Percentiles rank a stretch among this genome's conserved stretches.
Evolutionary conservation across 140 eudicot species (phyloP).

Genomic region (Cichorium intybus): DNA sequence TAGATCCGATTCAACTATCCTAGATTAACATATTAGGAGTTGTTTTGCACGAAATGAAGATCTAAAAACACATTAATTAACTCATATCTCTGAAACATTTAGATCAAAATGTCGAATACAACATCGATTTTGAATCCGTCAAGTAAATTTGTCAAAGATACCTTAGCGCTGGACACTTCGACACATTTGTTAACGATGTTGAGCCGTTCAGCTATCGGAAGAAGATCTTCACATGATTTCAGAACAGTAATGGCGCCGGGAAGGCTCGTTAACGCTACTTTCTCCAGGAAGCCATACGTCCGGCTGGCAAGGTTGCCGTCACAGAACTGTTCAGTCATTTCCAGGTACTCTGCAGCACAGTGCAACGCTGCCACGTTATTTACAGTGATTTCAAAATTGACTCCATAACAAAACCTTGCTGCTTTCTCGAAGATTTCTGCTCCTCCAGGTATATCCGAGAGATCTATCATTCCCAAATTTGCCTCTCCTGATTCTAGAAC

Average conservation of each 20-base stretch:
- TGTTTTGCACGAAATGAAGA: neutral
- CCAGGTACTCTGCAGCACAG: slow-evolving; percentile 79
- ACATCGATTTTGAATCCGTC: too few relatives aligned
- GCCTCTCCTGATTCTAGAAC: slow-evolving; percentile 58
- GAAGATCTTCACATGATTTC: slow-evolving; percentile 70
- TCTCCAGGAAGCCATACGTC: slow-evolving; percentile 64
- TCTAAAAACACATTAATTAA: too few relatives aligned
- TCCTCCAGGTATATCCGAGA: slow-evolving; percentile 78
- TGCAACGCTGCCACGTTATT: slow-evolving; percentile 78
- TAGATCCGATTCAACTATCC: neutral
- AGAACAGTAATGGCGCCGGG: slow-evolving; percentile 69
- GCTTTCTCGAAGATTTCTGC: slow-evolving; percentile 66
- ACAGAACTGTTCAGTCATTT: slow-evolving; percentile 70
- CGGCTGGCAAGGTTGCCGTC: slow-evolving; percentile 62
- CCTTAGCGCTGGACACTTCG: slow-evolving; percentile 56
- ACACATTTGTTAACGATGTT: slow-evolving; percentile 60
- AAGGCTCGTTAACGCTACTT: slow-evolving; percentile 62
- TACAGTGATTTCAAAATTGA: slow-evolving; percentile 65
- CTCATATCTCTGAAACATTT: too few relatives aligned
- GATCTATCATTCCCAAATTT: slow-evolving; percentile 45
- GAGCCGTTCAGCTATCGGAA: slow-evolving; percentile 61
- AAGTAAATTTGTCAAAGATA: slow-evolving; percentile 21
- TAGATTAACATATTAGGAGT: neutral
- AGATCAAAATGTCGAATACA: too few relatives aligned
- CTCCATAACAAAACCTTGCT: slow-evolving; percentile 82